Evolutionary conservation across 202 grass and related monocot species (phyloP).

Genomic region (Sporobolus alterniflorus): DNA sequence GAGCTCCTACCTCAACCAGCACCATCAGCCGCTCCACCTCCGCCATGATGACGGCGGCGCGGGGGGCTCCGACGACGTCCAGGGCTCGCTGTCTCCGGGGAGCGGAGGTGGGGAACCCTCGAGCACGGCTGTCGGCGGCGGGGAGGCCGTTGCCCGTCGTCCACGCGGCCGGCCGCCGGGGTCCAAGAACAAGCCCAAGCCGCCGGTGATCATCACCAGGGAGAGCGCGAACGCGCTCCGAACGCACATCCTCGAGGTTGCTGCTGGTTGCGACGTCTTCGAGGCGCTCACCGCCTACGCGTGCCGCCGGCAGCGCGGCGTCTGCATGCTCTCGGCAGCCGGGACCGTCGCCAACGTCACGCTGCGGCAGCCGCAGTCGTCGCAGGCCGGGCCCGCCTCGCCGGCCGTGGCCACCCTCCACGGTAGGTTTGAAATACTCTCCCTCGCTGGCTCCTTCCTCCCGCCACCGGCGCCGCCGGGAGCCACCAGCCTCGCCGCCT

Average conservation of each 20-base stretch:
- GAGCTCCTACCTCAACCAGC: conserved; percentile 62
- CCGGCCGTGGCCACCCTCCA: conserved; percentile 70
- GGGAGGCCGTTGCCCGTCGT: conserved; percentile 57
- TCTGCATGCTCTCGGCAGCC: conserved; percentile 89
- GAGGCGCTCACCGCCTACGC: conserved; percentile 82
- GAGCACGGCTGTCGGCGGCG: conserved; percentile 28
- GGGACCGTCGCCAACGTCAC: conserved; percentile 89
- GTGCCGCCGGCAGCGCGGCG: conserved; percentile 84
- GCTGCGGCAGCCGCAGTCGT: conserved; percentile 69
- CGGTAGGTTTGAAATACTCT: conserved; percentile 95
- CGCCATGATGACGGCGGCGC: conserved; percentile 42
- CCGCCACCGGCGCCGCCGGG: conserved; percentile 90
- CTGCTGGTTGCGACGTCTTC: conserved; percentile 89
- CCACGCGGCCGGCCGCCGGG: conserved; percentile 85
- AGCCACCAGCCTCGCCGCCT: conserved; percentile 89
- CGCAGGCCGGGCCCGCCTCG: conserved; percentile 38
- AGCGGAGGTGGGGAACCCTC: not conserved
- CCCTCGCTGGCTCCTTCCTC: conserved; percentile 92
- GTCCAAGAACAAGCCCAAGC: conserved; percentile 98
- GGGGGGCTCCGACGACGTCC: conserved; percentile 29
- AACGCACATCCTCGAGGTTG: conserved; percentile 91
- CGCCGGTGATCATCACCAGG: conserved; percentile 95
- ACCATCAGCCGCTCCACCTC: conserved; percentile 50
- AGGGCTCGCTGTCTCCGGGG: conserved; percentile 32
- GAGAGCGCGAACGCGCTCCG: conserved; percentile 95